phyloP scores from a whole-genome alignment of 768 basidiomycete genomes.

The Mycena crocata region DNA sequence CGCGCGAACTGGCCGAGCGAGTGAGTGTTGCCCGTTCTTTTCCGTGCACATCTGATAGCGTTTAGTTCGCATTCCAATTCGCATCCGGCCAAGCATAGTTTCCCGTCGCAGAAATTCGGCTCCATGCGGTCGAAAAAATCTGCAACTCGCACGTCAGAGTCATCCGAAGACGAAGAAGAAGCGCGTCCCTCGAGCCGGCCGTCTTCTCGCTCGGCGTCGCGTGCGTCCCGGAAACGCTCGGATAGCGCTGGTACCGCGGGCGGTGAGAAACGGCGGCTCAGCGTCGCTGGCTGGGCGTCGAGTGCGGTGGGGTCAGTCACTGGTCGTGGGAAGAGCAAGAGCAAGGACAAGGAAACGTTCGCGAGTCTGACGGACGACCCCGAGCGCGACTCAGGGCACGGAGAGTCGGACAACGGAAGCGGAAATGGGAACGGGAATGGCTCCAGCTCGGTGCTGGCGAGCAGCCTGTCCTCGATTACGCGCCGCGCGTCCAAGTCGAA shows the following conservation, averaged over 20 bases:
- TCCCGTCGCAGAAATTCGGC: slow-evolving; percentile 39
- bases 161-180: slow-evolving; percentile 28
- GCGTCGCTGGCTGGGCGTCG: slow-evolving; percentile 74
- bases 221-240: slow-evolving; percentile 73
- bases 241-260: slow-evolving; percentile 62
- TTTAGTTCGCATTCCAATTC: slow-evolving; percentile 39
- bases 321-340: slow-evolving; percentile 65
- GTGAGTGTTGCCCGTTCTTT: slow-evolving; percentile 51
- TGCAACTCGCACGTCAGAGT: slow-evolving; percentile 26
- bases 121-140: slow-evolving; percentile 46
- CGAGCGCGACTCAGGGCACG: slow-evolving; percentile 40
- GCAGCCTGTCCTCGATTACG: slow-evolving; percentile 34
- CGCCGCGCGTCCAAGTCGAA: slow-evolving; percentile 43
- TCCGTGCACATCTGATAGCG: slow-evolving; percentile 8
- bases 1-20: slow-evolving; percentile 74
- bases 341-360: slow-evolving; percentile 70
- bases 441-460: slow-evolving; percentile 15
- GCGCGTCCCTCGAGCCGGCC: slow-evolving; percentile 30
- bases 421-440: slow-evolving; percentile 25
- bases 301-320: slow-evolving; percentile 72
- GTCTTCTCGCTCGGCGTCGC: slow-evolving; percentile 66
- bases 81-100: slow-evolving; percentile 41
- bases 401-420: slow-evolving; percentile 43
- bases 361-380: slow-evolving; percentile 64
- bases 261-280: slow-evolving; percentile 57